Base-by-base conservation (phyloP, 106 monocot species). In the Allium fistulosum region DNA sequence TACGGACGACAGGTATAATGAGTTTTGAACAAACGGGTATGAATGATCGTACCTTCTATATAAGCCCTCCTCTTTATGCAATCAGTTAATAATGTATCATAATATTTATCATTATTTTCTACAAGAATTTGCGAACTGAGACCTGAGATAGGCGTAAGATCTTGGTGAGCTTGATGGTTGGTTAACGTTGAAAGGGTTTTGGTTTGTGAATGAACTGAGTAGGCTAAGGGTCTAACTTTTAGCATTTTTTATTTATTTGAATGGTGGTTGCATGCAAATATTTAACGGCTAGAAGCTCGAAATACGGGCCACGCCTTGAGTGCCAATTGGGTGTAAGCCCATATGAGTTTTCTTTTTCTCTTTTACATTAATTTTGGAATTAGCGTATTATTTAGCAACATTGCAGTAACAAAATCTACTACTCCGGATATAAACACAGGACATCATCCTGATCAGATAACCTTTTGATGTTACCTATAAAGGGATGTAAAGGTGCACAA, bases 1-100 rank as follows among this genome's bases (percentile, higher is more conserved):
- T 80, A 85, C 12, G 75, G 62, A 7, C 78, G 10, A 0, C 78
- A 75, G 51, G 50, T 65, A 63, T 81, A 83, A 45, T 53, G 55
- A 17, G 80, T 68, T 73, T 79, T 87, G 71, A 85, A 74, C 76
- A 85, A 83, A 76, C 83, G 92, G 16, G 65, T 76, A 51, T 92
- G 87, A 47, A 85, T 76, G 50, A 70, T 22, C 58, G 66, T 77
- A 27, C 87, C 87, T 45, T 73, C 75, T 4, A 47, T 14, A 16
- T 80, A 56, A 12, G 82, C 74, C 61, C 70, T 63, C 45, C 62
- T 67, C 22, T 76, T 69, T 13, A 82, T 66, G 75, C 82, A 87
- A 49, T 69, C 82, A 0, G 79, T 80, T 16, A 87, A 18, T 12
- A 82, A 63, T 11, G 82, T 56, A 37, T 92, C 87, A 63, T 92